Evolutionary conservation across 2,329 filamentous ascomycete species (phyloP).

Genomic region (Xylariaceae sp.): DNA sequence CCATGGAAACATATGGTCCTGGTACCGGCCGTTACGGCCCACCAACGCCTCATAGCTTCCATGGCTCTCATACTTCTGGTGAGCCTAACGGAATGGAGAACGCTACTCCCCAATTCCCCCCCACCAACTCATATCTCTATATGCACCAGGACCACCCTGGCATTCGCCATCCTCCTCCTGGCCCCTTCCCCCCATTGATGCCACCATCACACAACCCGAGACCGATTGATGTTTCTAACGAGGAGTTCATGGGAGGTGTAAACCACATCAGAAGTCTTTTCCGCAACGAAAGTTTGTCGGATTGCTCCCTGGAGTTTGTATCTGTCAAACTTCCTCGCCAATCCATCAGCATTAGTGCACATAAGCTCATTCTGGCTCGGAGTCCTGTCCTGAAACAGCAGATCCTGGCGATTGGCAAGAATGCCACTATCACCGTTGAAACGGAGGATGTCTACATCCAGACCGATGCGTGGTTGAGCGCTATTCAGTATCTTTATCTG

Average conservation of each 20-base stretch:
- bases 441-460: slow-evolving; percentile 49
- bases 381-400: slow-evolving; percentile 40
- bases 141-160: slow-evolving; percentile 20
- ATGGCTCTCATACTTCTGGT: slow-evolving; percentile 54
- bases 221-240: slow-evolving; percentile 21
- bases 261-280: slow-evolving; percentile 37
- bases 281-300: slow-evolving; percentile 37
- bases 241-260: slow-evolving; percentile 28
- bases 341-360: slow-evolving; percentile 45
- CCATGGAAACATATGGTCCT: slow-evolving; percentile 34
- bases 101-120: slow-evolving; percentile 36
- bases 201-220: slow-evolving; percentile 22
- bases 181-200: slow-evolving; percentile 29
- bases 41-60: slow-evolving; percentile 56
- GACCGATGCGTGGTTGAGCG: slow-evolving; percentile 52
- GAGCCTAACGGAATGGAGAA: slow-evolving; percentile 40
- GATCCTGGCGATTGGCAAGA: slow-evolving; percentile 31
- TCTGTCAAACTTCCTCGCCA: slow-evolving; percentile 34
- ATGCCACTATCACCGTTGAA: slow-evolving; percentile 41
- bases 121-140: slow-evolving; percentile 33
- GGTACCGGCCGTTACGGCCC: slow-evolving; percentile 41
- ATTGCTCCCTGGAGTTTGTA: slow-evolving; percentile 39
- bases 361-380: slow-evolving; percentile 51
- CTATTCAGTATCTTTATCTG: slow-evolving; percentile 51
- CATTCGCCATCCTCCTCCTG: slow-evolving; percentile 21